Evolutionary conservation across 2,329 filamentous ascomycete species (phyloP).

Genomic region (Bipolaris zeicola): DNA sequence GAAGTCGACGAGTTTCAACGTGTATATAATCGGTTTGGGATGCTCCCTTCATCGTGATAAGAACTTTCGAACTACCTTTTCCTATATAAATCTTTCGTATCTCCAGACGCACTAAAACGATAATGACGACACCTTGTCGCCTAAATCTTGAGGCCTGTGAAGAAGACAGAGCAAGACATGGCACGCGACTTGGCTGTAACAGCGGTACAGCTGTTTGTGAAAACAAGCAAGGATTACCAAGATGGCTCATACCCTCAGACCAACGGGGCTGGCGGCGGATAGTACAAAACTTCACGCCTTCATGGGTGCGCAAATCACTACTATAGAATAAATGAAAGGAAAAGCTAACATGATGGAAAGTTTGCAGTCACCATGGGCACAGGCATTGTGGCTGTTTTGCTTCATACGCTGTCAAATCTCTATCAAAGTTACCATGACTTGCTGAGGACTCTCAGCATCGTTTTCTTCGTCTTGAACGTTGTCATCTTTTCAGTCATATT

Average conservation of each 20-base stretch:
- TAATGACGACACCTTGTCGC: not conserved
- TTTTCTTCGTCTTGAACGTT: constrained; percentile 66
- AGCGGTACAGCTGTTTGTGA: not conserved
- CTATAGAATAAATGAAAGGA: not conserved
- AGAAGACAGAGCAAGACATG: not conserved
- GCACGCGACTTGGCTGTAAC: not conserved
- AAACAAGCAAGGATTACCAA: constrained; percentile 19
- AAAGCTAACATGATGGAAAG: constrained; percentile 7
- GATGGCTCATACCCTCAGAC: constrained; percentile 33
- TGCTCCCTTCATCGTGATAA: not conserved
- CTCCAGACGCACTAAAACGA: not conserved
- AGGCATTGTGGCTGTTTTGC: constrained; percentile 58
- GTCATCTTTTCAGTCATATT: constrained; percentile 61
- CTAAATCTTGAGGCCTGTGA: not conserved
- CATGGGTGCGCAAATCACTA: constrained; percentile 31
- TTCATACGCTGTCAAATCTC: constrained; percentile 60
- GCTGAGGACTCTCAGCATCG: constrained; percentile 62
- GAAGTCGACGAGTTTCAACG: not conserved
- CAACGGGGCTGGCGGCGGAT: constrained; percentile 37
- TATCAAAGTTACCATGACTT: constrained; percentile 57
- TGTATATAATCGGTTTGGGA: not conserved
- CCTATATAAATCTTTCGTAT: not conserved
- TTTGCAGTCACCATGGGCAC: constrained; percentile 36
- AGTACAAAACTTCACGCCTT: constrained; percentile 44
- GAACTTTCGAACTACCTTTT: not conserved